Percentiles rank a stretch among this genome's conserved stretches.
phyloP scores from a whole-genome alignment of 2,329 filamentous ascomycete species.

The Tolypocladium ophioglossoides region DNA sequence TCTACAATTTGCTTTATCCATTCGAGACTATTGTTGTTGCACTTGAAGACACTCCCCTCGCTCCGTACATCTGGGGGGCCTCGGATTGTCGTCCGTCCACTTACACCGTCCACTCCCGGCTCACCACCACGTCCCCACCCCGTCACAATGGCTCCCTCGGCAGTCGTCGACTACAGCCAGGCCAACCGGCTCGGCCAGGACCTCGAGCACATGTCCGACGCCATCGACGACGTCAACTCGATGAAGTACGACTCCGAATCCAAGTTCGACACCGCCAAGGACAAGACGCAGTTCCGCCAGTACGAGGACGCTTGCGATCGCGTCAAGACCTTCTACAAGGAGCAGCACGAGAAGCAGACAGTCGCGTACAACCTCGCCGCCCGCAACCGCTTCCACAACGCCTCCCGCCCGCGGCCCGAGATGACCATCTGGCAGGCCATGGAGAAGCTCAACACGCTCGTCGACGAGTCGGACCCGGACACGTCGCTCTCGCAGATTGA shows the following conservation, averaged over 20 bases:
- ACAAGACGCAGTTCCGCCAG: conserved; percentile 72
- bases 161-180: conserved; percentile 8
- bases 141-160: conserved; percentile 16
- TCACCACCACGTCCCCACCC: background rate
- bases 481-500: conserved; percentile 81
- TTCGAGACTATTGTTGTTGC: background rate
- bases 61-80: background rate
- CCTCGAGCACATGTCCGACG: conserved; percentile 39
- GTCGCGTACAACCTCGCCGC: conserved; percentile 77
- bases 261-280: conserved; percentile 62
- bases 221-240: conserved; percentile 40
- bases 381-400: conserved; percentile 47
- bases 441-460: conserved; percentile 82
- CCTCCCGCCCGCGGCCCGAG: conserved; percentile 50
- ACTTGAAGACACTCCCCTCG: background rate
- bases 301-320: conserved; percentile 76
- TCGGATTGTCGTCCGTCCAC: background rate
- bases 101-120: background rate
- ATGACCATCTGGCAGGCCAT: conserved; percentile 90
- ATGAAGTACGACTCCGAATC: conserved; percentile 42
- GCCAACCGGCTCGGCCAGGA: conserved; percentile 12
- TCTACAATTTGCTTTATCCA: background rate
- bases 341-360: conserved; percentile 61
- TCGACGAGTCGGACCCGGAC: conserved; percentile 87
- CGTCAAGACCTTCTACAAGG: conserved; percentile 78